Base-by-base conservation (phyloP, 1,284 basidiomycete species). In the Schizopora paradoxa region DNA sequence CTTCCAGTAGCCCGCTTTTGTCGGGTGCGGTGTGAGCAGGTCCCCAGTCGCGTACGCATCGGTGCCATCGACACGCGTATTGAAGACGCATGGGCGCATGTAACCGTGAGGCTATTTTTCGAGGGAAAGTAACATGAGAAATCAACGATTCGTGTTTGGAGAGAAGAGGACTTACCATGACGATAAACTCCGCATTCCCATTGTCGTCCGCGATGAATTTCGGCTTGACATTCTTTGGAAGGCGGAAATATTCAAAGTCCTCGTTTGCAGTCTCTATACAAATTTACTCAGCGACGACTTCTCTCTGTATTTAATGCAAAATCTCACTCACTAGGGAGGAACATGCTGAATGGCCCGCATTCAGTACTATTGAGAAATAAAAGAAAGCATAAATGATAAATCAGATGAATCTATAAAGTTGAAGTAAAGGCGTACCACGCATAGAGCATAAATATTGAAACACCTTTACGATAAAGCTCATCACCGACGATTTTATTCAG, bases 1-100 rank as follows among this genome's bases (percentile, higher is more conserved):
- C 49, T 65, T 67, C 67, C 68, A 76, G n/a, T 62, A 58, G 4
- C 65, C 64, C 3, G 62, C 56, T 29, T 67, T 67, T 0, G 64
- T 66, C 5, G 74, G 71, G 54, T 77, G 75, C n/a, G 62, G 66
- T 1, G 59, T 41, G 21, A 74, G 51, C 6, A 76, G 52, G 54
- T 76, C 74, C 14, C 61, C 66, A 5, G 70, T 65, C 5, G 62
- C 58, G 45, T 61, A 67, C 8, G 60, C 66, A 16, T 58, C 54
- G 1, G 42, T 39, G 0, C 58, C 61, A 34, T 61, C 54, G 3
- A 51, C 18, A 26, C 51, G 37, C 7, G 55, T 57, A 45, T 67
- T 66, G 16, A 56, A 28, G 4, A 59, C 49, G n/a, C 32, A 34
- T 16, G 32, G 32, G 32, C 31, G 3, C n/a, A 16, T 32, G 3